Conservation (phyloP, 306 rosid species). For the Citrullus amarus region DNA sequence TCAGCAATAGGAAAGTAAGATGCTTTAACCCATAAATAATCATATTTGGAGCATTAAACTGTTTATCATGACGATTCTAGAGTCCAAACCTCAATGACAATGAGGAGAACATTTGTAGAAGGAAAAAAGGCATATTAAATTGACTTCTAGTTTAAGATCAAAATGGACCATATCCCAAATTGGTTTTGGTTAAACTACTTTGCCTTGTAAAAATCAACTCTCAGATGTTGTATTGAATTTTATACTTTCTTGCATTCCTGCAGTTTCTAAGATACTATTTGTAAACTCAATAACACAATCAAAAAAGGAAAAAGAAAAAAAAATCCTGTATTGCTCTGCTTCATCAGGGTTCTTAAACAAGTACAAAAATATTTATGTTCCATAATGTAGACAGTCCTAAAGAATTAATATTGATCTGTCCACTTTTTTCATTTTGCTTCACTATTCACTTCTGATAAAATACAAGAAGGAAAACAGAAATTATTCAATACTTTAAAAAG, state of each 20-base stretch:
- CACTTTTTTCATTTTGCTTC: neutral
- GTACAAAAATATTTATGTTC: neutral
- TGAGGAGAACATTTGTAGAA: neutral
- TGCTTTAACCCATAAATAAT: constrained; percentile 4
- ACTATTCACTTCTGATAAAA: neutral
- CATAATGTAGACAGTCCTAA: neutral
- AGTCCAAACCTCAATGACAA: neutral
- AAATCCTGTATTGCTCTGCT: neutral
- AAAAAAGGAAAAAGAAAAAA: neutral
- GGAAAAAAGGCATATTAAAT: constrained; percentile 3
- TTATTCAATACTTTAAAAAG: neutral
- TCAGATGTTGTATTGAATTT: neutral
- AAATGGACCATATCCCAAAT: neutral
- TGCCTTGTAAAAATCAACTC: neutral
- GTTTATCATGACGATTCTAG: neutral
- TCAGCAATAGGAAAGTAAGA: constrained; percentile 6
- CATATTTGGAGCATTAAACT: constrained; percentile 1
- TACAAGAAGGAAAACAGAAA: neutral
- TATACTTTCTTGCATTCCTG: neutral
- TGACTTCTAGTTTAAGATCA: constrained; percentile 4
- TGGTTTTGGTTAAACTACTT: neutral
- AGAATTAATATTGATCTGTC: neutral
- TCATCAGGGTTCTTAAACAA: neutral
- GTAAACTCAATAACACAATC: neutral
- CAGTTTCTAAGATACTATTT: neutral